Percentiles rank a stretch among this genome's conserved stretches.
phyloP scores from a whole-genome alignment of 108 stramenopile species.

The Cyclotella atomus region DNA sequence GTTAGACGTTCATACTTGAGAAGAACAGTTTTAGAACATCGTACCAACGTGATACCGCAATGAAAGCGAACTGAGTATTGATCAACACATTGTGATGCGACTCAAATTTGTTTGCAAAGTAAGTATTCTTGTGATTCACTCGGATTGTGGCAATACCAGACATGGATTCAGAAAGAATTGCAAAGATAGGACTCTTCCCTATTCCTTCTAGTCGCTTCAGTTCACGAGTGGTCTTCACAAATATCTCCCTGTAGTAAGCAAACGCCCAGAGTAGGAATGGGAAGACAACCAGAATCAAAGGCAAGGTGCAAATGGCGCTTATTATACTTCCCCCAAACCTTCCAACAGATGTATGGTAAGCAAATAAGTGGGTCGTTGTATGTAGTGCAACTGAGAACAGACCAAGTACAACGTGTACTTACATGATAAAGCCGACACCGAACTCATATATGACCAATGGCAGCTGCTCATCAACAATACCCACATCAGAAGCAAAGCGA shows the following conservation, averaged over 20 bases:
- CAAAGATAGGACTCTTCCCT: constrained; percentile 39
- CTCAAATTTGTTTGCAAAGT: constrained; percentile 38
- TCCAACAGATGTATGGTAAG: background rate
- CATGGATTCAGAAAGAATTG: constrained; percentile 50
- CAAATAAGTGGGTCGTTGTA: background rate
- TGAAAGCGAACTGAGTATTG: background rate
- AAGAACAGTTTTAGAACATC: too few relatives aligned
- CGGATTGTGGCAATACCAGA: constrained; percentile 61
- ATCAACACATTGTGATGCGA: background rate
- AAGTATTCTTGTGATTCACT: constrained; percentile 28
- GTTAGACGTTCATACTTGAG: constrained; percentile 17
- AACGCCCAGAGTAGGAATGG: constrained; percentile 25
- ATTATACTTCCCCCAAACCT: constrained; percentile 17
- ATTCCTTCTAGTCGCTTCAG: constrained; percentile 47
- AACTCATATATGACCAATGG: constrained; percentile 79
- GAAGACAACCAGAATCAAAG: constrained; percentile 25
- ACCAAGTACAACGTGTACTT: background rate
- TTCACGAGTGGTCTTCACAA: constrained; percentile 42
- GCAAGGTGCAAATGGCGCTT: constrained; percentile 17
- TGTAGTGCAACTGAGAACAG: background rate
- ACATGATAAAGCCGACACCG: constrained; percentile 13
- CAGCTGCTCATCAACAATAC: constrained; percentile 77
- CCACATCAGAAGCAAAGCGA: constrained; percentile 79
- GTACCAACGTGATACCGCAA: background rate
- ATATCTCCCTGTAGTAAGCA: constrained; percentile 12